phyloP scores from a whole-genome alignment of 805 yeast species.

The Nakazawaea ambrosiae region DNA sequence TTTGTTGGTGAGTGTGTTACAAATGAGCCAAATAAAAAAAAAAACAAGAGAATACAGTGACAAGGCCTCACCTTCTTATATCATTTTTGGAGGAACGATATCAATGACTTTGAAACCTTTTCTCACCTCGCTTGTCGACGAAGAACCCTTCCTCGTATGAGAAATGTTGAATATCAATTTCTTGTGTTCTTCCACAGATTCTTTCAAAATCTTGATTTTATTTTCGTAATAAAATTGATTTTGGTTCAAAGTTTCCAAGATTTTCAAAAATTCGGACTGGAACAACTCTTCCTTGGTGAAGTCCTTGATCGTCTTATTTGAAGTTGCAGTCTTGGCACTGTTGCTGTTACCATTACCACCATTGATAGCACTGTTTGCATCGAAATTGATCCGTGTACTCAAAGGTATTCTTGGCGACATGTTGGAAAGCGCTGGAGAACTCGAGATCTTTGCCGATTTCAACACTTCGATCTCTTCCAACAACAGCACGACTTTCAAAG shows the following conservation, averaged over 20 bases:
- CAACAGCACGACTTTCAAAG: background rate
- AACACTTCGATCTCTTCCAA: constrained; percentile 3
- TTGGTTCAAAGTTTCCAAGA: constrained; percentile 4
- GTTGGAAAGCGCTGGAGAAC: background rate
- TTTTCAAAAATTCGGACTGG: constrained; percentile 6
- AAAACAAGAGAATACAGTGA: no score
- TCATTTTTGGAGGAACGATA: constrained; percentile 6
- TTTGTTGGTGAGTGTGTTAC: no score
- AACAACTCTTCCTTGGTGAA: constrained; percentile 8
- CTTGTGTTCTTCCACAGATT: constrained; percentile 2
- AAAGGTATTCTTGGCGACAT: background rate
- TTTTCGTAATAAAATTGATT: constrained; percentile 7
- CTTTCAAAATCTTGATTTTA: constrained; percentile 7
- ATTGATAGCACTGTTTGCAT: background rate
- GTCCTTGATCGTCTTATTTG: constrained; percentile 4
- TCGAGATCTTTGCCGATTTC: background rate
- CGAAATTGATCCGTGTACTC: background rate
- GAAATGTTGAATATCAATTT: constrained; percentile 3
- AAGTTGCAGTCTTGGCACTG: background rate
- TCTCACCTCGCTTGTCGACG: background rate
- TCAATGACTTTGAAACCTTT: constrained; percentile 7
- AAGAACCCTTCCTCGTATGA: background rate
- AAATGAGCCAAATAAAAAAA: no score
- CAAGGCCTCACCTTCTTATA: no score
- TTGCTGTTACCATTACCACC: background rate